phyloP scores from a whole-genome alignment of 345 rosid genomes.

The Lenwebbia sp. region DNA sequence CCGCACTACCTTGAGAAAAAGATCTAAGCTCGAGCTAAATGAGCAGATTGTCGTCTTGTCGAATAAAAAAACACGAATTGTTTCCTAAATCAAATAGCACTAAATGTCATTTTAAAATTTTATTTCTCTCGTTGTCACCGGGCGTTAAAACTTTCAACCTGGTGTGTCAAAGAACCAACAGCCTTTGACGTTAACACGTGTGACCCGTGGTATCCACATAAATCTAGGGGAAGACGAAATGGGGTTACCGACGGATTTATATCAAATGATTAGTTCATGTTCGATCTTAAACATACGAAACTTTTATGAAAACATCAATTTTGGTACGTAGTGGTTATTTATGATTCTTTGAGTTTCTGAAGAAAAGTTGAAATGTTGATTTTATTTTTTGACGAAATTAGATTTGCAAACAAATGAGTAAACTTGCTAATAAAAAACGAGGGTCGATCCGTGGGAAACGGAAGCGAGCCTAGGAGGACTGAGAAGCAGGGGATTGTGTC shows the following conservation, averaged over 20 bases:
- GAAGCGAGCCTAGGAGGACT: neutral
- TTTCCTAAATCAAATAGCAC: neutral
- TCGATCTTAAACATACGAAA: neutral
- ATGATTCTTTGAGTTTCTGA: neutral
- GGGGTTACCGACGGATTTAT: neutral
- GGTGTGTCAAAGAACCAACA: neutral
- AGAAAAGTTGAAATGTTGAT: neutral
- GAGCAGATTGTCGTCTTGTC: neutral
- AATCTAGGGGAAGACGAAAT: neutral
- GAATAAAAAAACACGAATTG: neutral
- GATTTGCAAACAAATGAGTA: too few species aligned
- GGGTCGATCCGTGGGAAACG: neutral
- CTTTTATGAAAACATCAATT: neutral
- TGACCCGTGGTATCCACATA: neutral
- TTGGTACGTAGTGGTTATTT: neutral
- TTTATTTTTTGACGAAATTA: neutral
- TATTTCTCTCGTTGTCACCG: neutral
- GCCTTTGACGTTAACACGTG: neutral
- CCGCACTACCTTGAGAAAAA: neutral
- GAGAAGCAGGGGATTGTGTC: neutral
- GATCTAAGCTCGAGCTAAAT: neutral
- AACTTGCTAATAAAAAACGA: neutral
- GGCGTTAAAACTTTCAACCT: neutral
- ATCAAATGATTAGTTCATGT: neutral
- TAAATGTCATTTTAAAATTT: neutral